These are phyloP conservation scores for Tylopilus subfusipes DNA, from an alignment of 768 basidiomycete species.

Conservation along the genomic window DNA sequence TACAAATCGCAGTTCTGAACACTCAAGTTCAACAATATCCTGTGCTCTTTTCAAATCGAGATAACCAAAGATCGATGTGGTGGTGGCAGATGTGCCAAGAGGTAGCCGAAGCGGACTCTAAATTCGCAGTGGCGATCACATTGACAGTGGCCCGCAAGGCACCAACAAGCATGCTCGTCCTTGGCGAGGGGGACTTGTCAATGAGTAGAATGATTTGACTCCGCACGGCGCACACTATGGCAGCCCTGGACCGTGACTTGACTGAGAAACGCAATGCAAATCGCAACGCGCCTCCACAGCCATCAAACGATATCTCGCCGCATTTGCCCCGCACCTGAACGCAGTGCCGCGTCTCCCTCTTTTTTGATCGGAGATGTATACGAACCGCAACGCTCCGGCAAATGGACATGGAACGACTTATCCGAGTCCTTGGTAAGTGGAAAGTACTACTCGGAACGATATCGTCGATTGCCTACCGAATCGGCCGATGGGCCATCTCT, in stretches of 20 bases:
- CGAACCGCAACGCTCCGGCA: background rate
- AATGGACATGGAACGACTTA: background rate
- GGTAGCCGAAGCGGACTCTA: background rate
- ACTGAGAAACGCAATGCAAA: no score
- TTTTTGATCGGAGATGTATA: background rate
- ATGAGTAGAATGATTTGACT: background rate
- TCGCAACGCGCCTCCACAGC: no score
- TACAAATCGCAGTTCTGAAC: no score
- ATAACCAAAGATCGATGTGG: no score
- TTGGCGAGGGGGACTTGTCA: no score
- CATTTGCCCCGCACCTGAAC: background rate
- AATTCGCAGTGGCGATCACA: background rate
- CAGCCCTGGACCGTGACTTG: no score
- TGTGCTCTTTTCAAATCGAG: background rate
- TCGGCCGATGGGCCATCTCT: background rate
- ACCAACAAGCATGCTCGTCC: no score
- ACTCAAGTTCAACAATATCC: no score
- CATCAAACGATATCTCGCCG: background rate
- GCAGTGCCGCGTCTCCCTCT: background rate
- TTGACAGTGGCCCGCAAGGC: no score
- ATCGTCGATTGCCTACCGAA: background rate
- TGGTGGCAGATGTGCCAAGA: no score
- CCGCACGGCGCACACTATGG: no score
- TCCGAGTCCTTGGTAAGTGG: background rate
- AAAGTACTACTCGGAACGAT: background rate